Evolutionary conservation across 1,284 basidiomycete genomes (phyloP).

Genomic region (Ustilago tritici): DNA sequence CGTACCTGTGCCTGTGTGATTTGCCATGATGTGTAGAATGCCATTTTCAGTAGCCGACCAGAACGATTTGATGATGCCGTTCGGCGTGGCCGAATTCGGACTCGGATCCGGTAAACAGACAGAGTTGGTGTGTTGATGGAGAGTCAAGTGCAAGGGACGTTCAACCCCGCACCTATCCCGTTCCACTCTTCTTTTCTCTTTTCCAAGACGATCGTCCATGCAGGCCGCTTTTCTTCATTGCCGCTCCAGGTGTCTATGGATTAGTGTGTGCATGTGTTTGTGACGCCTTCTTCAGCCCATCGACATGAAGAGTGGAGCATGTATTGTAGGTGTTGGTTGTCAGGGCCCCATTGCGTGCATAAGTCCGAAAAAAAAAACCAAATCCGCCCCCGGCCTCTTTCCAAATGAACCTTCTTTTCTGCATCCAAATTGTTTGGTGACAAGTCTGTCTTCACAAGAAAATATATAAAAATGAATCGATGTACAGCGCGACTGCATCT

Average conservation of each 20-base stretch:
- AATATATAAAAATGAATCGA: neutral
- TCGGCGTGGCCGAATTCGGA: neutral
- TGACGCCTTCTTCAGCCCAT: constrained; percentile 21
- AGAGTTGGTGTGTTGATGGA: neutral
- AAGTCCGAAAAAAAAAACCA: neutral
- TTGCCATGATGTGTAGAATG: too few relatives aligned
- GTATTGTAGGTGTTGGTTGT: constrained; percentile 36
- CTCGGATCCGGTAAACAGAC: neutral
- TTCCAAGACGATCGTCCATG: constrained; percentile 5
- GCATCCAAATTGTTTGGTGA: constrained; percentile 27
- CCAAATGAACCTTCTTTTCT: constrained; percentile 24
- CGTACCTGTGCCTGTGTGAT: neutral
- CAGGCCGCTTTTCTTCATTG: neutral
- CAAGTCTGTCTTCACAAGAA: constrained; percentile 1
- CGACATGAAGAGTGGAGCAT: constrained; percentile 4
- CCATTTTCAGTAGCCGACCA: neutral
- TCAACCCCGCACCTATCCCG: neutral
- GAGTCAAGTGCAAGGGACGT: neutral
- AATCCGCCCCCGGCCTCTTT: neutral
- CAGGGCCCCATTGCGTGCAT: neutral
- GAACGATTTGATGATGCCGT: neutral
- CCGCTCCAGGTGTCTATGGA: neutral
- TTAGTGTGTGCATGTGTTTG: constrained; percentile 5
- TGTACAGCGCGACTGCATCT: neutral
- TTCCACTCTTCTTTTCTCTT: neutral